Evolutionary conservation across 176 grass and related monocot species (phyloP).

Genomic region (Bothriochloa decipiens): DNA sequence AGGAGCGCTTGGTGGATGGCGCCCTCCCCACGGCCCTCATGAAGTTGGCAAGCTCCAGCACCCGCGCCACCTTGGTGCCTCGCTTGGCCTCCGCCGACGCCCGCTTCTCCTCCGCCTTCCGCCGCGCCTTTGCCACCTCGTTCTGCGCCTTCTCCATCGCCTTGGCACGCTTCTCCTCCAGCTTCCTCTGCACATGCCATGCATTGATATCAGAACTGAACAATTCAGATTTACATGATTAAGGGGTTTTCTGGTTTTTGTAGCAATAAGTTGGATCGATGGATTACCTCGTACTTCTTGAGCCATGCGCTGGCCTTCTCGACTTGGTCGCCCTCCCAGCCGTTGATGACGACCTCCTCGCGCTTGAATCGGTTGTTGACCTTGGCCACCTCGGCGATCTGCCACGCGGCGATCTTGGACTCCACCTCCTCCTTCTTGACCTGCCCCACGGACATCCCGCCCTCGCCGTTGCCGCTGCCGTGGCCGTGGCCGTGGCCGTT

Average conservation of each 20-base stretch:
- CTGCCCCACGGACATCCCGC: constrained; percentile 58
- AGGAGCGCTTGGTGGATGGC: constrained; percentile 84
- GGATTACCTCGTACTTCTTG: constrained; percentile 86
- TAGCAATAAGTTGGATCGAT: too few relatives aligned
- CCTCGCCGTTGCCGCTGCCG: not conserved
- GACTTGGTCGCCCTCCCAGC: constrained; percentile 82
- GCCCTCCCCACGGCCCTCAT: constrained; percentile 92
- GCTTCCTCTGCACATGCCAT: constrained; percentile 63
- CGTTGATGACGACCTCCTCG: constrained; percentile 90
- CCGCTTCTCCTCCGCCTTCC: constrained; percentile 88
- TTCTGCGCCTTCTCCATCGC: constrained; percentile 97
- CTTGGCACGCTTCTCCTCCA: constrained; percentile 91
- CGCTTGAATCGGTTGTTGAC: constrained; percentile 95
- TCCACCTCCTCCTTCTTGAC: constrained; percentile 97
- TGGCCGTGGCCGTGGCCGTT: not conserved
- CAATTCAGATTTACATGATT: not conserved
- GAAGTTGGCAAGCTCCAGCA: constrained; percentile 84
- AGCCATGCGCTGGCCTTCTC: constrained; percentile 80
- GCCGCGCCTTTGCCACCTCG: constrained; percentile 80
- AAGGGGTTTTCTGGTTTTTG: not conserved
- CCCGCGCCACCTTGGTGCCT: constrained; percentile 88
- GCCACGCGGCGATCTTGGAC: constrained; percentile 95
- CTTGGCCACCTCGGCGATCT: constrained; percentile 91
- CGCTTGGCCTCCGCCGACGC: constrained; percentile 93
- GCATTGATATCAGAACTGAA: not conserved